phyloP scores from a whole-genome alignment of 2,329 filamentous ascomycete genomes.

The Fusarium sp. region DNA sequence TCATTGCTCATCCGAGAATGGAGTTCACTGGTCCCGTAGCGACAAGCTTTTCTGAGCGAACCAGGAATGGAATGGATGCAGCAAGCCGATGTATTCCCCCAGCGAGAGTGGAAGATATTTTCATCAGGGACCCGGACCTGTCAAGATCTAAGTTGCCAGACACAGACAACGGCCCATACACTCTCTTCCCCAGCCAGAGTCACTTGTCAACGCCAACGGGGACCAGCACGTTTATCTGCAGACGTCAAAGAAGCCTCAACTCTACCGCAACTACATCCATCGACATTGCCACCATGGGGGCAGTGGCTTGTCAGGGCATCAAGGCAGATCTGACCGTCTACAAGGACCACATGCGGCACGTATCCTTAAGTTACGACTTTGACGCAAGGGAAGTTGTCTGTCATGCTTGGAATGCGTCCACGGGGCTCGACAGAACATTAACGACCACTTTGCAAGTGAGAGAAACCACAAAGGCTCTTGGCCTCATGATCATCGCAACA shows the following conservation, averaged over 20 bases:
- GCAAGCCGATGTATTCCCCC: neutral
- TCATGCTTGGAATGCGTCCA: neutral
- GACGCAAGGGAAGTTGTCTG: neutral
- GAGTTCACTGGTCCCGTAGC: neutral
- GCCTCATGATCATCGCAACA: conserved; percentile 1
- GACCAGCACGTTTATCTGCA: conserved; percentile 14
- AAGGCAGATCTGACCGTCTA: conserved; percentile 14
- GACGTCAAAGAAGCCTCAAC: conserved; percentile 8
- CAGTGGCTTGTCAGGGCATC: neutral
- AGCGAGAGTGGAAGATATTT: conserved; percentile 6
- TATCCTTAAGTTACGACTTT: conserved; percentile 3
- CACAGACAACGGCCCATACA: neutral
- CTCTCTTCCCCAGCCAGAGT: neutral
- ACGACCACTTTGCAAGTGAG: neutral
- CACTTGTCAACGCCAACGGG: conserved; percentile 9
- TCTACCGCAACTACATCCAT: conserved; percentile 11
- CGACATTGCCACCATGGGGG: neutral
- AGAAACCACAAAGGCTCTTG: neutral
- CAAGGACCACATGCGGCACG: conserved; percentile 20
- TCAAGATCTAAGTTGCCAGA: conserved; percentile 2
- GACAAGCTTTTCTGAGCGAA: neutral
- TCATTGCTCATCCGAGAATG: conserved; percentile 8
- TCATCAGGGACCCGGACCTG: conserved; percentile 12
- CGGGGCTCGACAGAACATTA: neutral
- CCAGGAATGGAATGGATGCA: neutral